A percentile compares a stretch with the other conserved stretches of the same genome.
These are phyloP conservation scores for Spinacia oleracea DNA, from an alignment of 179 eudicot genomes.

Conservation along the genomic window DNA sequence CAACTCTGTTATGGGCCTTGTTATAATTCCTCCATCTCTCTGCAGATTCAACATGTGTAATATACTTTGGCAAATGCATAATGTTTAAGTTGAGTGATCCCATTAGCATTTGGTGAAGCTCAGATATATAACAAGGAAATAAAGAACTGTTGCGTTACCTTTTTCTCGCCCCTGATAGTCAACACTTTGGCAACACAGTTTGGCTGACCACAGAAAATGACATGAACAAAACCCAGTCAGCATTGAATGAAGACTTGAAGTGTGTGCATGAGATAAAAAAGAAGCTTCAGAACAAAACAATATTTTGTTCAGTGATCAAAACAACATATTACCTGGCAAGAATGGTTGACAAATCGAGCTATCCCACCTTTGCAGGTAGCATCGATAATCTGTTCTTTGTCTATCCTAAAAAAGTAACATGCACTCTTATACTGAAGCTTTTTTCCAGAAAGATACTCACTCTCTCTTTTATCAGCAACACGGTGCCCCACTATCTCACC, in stretches of 20 bases:
- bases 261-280: background rate
- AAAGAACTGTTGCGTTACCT: conserved; percentile 41
- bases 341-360: conserved; percentile 85
- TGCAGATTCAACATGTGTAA: conserved; percentile 1
- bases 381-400: conserved; percentile 77
- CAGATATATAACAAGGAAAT: conserved; percentile 2
- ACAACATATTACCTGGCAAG: conserved; percentile 60
- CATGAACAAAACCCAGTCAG: conserved; percentile 21
- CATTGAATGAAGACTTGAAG: too few species aligned
- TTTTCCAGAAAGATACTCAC: conserved; percentile 63
- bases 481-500: conserved; percentile 82
- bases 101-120: background rate
- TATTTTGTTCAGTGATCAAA: background rate
- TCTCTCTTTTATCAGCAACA: conserved; percentile 77
- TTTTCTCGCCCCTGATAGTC: conserved; percentile 59
- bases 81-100: background rate
- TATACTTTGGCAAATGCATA: background rate
- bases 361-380: conserved; percentile 84
- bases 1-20: background rate
- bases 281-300: background rate
- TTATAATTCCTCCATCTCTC: background rate
- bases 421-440: conserved; percentile 70
- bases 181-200: conserved; percentile 72
- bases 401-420: conserved; percentile 78
- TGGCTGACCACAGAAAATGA: conserved; percentile 46